Percentiles rank a stretch among this genome's conserved stretches.
phyloP scores from a whole-genome alignment of 2,329 filamentous ascomycete species.

The Clonostachys rosea region DNA sequence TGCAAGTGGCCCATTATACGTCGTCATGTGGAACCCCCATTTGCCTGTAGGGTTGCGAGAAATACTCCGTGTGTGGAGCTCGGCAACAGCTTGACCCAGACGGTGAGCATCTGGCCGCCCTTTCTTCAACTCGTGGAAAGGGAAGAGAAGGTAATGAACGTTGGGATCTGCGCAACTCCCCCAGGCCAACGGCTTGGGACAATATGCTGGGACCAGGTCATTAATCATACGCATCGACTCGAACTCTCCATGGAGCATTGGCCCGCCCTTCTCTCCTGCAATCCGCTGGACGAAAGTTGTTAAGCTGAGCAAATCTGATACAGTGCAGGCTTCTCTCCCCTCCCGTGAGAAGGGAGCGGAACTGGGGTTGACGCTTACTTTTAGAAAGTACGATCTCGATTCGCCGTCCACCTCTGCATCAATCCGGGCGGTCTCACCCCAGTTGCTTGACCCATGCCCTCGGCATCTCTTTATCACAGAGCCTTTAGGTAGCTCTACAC shows the following conservation, averaged over 20 bases:
- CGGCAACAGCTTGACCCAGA: conserved; percentile 12
- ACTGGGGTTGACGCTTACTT: conserved; percentile 2
- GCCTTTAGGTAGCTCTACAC: too few relatives aligned
- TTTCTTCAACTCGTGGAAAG: background rate
- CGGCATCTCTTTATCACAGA: too few relatives aligned
- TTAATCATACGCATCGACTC: conserved; percentile 28
- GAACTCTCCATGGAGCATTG: conserved; percentile 29
- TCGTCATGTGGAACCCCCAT: conserved; percentile 24
- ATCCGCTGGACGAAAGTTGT: too few relatives aligned
- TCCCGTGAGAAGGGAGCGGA: too few relatives aligned
- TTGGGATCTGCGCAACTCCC: conserved; percentile 23
- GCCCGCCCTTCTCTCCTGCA: background rate
- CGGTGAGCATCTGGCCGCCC: background rate
- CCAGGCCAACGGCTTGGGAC: conserved; percentile 22
- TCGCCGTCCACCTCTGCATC: conserved; percentile 7
- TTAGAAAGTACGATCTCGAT: conserved; percentile 10
- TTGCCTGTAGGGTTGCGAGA: conserved; percentile 16
- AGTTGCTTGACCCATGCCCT: background rate
- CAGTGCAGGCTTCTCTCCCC: too few relatives aligned
- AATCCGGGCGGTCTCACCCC: conserved; percentile 7
- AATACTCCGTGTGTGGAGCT: conserved; percentile 18
- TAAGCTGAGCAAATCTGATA: too few relatives aligned
- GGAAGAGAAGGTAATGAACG: conserved; percentile 12
- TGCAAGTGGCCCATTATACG: conserved; percentile 18
- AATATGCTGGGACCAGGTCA: conserved; percentile 4